Base-by-base conservation (phyloP, 2,329 filamentous ascomycete species). In the Raffaelea arxii region DNA sequence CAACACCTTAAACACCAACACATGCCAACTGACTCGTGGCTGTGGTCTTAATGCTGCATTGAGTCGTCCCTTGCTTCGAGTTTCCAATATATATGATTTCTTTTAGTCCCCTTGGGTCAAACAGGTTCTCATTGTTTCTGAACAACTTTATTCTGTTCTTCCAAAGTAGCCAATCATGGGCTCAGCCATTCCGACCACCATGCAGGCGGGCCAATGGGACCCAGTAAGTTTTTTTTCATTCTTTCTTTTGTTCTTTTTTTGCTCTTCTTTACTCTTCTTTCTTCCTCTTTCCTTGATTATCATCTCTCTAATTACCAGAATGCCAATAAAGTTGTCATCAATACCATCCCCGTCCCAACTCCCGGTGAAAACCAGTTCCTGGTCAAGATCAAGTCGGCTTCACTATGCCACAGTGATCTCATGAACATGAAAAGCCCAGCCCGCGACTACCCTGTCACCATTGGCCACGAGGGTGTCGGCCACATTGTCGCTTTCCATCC, bases 401-500 rank as follows among this genome's bases (percentile, higher is more conserved):
- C 61, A 19, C 57, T 65, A 30, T 65, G 62, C 49, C 62, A 65
- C 51, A 58, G 53, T 30, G 61, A 56, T 48, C 50, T 58, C 14
- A 50, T 54, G 42, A 54, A 57, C 30, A 51, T 51, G 47, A 50
- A 53, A 37, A 35, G 47, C 36, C 49, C 54, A 3, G 43, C 51
- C n/a, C 49, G 49, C 43, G 54, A 57, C 44, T 41, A 42, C 10
- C 54, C 55, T 4, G 38, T 56, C 3, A 53, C 55, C 5, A 53
- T 70, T 6, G 68, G 69, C 4, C 70, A 72, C 51, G 70, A 72
- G 57, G 70, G 68, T 16, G 65, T 69, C 21, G 69, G 68, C 1
- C 55, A 65, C 46, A 63, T 71, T 41, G 62, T 64, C 14, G 55
- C 59, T 7, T 58, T 71, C 6, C 57, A 64, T 46, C 57, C 62